Conservation (phyloP, 75 land plant genomes). For the Ceratopteris richardii region DNA sequence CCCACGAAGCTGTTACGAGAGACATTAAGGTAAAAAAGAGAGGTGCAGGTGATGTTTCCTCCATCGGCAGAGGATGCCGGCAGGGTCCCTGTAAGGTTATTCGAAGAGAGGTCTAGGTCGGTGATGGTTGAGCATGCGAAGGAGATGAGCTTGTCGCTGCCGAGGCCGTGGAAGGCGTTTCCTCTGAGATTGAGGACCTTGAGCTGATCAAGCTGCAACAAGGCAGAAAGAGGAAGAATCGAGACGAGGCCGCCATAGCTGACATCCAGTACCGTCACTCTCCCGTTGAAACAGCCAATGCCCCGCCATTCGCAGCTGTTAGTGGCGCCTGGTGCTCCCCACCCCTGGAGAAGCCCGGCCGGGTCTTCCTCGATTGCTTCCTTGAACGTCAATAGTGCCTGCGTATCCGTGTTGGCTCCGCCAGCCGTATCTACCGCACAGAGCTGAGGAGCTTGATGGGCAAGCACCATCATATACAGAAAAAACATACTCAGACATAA, state of each 20-base stretch:
- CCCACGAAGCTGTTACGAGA: conserved; percentile 30
- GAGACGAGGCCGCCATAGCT: conserved; percentile 26
- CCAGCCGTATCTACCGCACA: too few species aligned
- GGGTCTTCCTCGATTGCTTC: conserved; percentile 37
- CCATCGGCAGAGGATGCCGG: too few species aligned
- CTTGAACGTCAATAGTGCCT: conserved; percentile 43
- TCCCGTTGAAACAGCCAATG: conserved; percentile 37
- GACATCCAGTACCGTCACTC: conserved; percentile 45
- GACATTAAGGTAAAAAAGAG: conserved; percentile 12
- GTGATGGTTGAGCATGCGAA: conserved; percentile 21
- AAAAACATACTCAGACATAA: too few species aligned
- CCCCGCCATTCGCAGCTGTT: conserved; percentile 47
- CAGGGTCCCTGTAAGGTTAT: conserved; percentile 24
- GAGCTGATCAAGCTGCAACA: conserved; percentile 39
- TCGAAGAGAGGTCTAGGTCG: conserved; percentile 59
- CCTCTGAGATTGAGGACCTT: conserved; percentile 28
- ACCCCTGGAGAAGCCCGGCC: conserved; percentile 30
- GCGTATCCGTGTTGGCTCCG: conserved; percentile 22
- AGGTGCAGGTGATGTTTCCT: conserved; percentile 23
- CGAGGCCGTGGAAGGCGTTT: conserved; percentile 34
- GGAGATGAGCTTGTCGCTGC: neutral
- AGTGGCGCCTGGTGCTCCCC: conserved; percentile 28
- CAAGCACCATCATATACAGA: too few species aligned
- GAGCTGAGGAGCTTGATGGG: too few species aligned
- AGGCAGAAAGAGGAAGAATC: conserved; percentile 16